Evolutionary conservation across 768 basidiomycete genomes (phyloP), one percentile per base, ranked within the genome.

Genomic region (Gymnopilus dilepis): DNA sequence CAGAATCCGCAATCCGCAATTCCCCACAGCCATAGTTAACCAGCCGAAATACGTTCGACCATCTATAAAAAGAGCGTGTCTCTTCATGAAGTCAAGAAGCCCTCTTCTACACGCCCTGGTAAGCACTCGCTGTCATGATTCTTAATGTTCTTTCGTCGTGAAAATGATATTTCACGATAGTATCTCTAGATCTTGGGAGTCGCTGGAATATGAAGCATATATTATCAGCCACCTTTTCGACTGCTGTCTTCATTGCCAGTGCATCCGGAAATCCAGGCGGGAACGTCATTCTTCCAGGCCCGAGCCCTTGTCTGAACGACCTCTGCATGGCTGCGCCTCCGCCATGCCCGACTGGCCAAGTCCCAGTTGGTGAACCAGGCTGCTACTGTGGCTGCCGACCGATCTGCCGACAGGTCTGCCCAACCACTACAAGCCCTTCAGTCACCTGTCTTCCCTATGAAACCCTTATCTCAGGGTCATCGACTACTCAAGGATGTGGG

Each of bases 351-450:
- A 33, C 31, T 19, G 51, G 51, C 22, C 30, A 53, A 53, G 30
- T n/a, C 3, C 31, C 51, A 12, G 22, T n/a, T 6, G 51, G 51
- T 0, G 51, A 21, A 19, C 31, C 31, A 19, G 51, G 51, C 51
- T 53, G 51, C 51, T 53, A 33, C 30, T 19, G 51, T 33, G n/a
- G 41, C 34, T 61, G 33, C 28, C 22, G 21, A 17, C 30, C 45
- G 19, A 31, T 40, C 55, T 37, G 42, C 11, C 54, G 59, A 43
- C 61, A 61, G 30, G 41, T 48, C n/a, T 65, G 65, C 50, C 58
- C 58, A 15, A n/a, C 55, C 1, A 53, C 51, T 17, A 19, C 28
- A 7, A 50, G 47, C 47, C 6, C 47, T n/a, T 26, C 4, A 28
- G 8, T 50, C 8, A 31, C 11, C 13, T 50, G 47, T 28, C 47